These are phyloP conservation scores for Aspergillus egyptiacus DNA, from an alignment of 495 filamentous ascomycete species.

Conservation along the genomic window DNA sequence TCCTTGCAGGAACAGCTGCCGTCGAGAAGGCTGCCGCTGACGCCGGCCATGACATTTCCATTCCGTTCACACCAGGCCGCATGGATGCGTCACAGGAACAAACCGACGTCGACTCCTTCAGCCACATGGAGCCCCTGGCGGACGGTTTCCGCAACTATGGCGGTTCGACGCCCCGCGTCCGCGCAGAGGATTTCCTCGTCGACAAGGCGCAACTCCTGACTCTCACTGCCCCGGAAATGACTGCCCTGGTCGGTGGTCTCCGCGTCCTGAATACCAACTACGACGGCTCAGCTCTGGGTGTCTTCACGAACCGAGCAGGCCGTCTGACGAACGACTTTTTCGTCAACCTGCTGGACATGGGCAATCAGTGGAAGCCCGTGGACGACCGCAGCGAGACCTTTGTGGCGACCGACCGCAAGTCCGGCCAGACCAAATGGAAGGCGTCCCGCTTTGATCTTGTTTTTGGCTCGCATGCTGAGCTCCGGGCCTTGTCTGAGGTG, in stretches of 20 bases:
- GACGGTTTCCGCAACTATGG: constrained; percentile 77
- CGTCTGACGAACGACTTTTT: constrained; percentile 71
- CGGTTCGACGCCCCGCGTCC: constrained; percentile 48
- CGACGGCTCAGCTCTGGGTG: constrained; percentile 55
- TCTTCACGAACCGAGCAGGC: constrained; percentile 58
- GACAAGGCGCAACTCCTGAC: constrained; percentile 63
- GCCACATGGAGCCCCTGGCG: constrained; percentile 52
- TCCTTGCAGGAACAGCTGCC: constrained; percentile 50
- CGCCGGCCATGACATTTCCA: constrained; percentile 25
- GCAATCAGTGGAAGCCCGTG: constrained; percentile 54
- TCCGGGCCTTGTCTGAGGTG: constrained; percentile 62
- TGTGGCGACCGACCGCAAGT: constrained; percentile 59
- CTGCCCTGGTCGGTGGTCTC: constrained; percentile 61
- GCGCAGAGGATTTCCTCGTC: constrained; percentile 59
- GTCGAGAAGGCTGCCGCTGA: constrained; percentile 37
- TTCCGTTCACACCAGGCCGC: constrained; percentile 44
- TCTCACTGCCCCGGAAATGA: constrained; percentile 61
- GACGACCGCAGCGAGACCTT: constrained; percentile 46
- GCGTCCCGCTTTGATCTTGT: constrained; percentile 63
- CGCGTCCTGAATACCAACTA: constrained; percentile 61
- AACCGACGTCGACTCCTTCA: constrained; percentile 58
- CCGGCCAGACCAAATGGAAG: constrained; percentile 61
- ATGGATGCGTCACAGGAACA: constrained; percentile 55
- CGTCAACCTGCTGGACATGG: constrained; percentile 62
- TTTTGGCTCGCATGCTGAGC: constrained; percentile 64